Evolutionary conservation across 176 grass and related monocot species (phyloP).

Genomic region (Musa schizocarpa): DNA sequence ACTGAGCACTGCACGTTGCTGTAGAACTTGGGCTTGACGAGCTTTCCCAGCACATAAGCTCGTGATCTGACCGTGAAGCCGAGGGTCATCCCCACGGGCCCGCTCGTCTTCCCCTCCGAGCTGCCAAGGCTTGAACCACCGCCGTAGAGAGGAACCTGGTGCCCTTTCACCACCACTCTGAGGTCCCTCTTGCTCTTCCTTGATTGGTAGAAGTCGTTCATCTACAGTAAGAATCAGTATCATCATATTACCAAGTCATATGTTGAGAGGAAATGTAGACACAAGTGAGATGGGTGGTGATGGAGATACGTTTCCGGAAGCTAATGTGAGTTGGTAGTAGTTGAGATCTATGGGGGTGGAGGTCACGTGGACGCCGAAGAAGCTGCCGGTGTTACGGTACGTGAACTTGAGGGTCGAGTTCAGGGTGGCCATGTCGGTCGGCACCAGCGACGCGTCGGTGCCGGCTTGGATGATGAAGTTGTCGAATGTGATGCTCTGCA

Average conservation of each 20-base stretch:
- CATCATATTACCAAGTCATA: too few species aligned
- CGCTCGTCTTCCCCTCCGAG: slow-evolving; percentile 29
- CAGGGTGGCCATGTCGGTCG: slow-evolving; percentile 84
- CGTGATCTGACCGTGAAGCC: slow-evolving; percentile 42
- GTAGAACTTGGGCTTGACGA: slow-evolving; percentile 72
- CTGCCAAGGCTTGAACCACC: slow-evolving; percentile 51
- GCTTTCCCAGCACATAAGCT: slow-evolving; percentile 70
- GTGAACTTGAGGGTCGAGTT: slow-evolving; percentile 71
- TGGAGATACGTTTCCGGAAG: slow-evolving; percentile 39
- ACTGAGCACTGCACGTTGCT: slow-evolving; percentile 37
- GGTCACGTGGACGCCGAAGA: slow-evolving; percentile 80
- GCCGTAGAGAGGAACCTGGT: slow-evolving; percentile 84
- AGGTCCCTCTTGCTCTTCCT: slow-evolving; percentile 60
- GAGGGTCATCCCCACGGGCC: slow-evolving; percentile 40
- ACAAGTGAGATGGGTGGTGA: not conserved
- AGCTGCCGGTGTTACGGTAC: slow-evolving; percentile 79
- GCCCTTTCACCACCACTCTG: slow-evolving; percentile 44
- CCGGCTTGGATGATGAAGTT: slow-evolving; percentile 90
- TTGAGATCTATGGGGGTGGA: slow-evolving; percentile 42
- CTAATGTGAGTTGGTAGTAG: slow-evolving; percentile 64
- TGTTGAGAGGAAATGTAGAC: too few species aligned
- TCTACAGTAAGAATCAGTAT: slow-evolving; percentile 16
- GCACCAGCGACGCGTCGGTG: slow-evolving; percentile 85
- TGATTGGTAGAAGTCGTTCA: slow-evolving; percentile 76
- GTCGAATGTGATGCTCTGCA: slow-evolving; percentile 65